Evolutionary conservation across 2,329 filamentous ascomycete species (phyloP).

Genomic region (Sporothrix protearum): DNA sequence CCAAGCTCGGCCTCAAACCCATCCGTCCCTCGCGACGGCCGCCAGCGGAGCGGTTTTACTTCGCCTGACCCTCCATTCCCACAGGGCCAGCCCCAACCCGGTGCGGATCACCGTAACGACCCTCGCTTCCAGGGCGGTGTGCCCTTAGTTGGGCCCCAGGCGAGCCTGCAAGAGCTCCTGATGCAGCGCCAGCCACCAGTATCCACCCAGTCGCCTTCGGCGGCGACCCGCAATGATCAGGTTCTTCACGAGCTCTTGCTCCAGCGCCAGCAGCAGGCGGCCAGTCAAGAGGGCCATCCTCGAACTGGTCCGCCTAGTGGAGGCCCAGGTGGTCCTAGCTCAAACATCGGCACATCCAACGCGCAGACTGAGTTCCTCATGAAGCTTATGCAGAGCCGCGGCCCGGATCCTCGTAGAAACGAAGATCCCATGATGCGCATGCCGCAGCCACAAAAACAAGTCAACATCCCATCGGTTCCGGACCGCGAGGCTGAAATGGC

Average conservation of each 20-base stretch:
- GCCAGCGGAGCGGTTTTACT: slow-evolving; percentile 40
- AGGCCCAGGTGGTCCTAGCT: not conserved
- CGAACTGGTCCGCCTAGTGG: slow-evolving; percentile 30
- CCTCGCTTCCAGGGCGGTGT: slow-evolving; percentile 36
- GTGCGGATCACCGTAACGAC: slow-evolving; percentile 45
- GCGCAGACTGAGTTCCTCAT: slow-evolving; percentile 81
- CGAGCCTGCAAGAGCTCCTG: slow-evolving; percentile 59
- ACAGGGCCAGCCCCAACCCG: slow-evolving; percentile 42
- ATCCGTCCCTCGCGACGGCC: slow-evolving; percentile 30
- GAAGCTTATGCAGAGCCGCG: slow-evolving; percentile 68
- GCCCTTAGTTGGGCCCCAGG: slow-evolving; percentile 43
- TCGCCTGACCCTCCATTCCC: slow-evolving; percentile 45
- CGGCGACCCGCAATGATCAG: slow-evolving; percentile 40
- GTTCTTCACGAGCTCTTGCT: slow-evolving; percentile 59
- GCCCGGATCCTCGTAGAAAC: slow-evolving; percentile 41
- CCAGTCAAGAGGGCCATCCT: slow-evolving; percentile 44
- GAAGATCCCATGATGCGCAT: slow-evolving; percentile 54
- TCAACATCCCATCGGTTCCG: slow-evolving; percentile 44
- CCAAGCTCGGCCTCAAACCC: not conserved
- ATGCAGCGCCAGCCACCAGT: slow-evolving; percentile 51
- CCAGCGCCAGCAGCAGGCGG: slow-evolving; percentile 53
- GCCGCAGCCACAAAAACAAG: slow-evolving; percentile 51
- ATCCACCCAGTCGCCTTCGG: slow-evolving; percentile 13
- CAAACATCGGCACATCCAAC: slow-evolving; percentile 40
- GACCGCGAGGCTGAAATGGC: slow-evolving; percentile 53